These are phyloP conservation scores for Aphanocladium album DNA, from an alignment of 2,329 filamentous ascomycete species.

Conservation along the genomic window DNA sequence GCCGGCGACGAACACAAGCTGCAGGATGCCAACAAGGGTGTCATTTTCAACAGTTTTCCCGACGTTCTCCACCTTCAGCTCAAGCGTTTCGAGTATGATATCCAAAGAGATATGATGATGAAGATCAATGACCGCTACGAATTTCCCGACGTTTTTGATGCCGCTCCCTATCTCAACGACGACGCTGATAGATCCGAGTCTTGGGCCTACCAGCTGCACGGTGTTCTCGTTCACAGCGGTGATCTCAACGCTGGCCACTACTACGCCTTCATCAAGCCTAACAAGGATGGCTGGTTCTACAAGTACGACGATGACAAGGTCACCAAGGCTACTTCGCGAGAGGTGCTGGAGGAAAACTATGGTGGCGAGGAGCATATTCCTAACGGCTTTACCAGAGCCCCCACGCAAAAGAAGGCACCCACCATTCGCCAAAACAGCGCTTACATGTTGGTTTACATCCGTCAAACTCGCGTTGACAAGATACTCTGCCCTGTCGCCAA, in stretches of 20 bases:
- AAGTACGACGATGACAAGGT: conserved; percentile 97
- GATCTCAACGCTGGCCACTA: conserved; percentile 97
- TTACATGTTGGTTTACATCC: conserved; percentile 98
- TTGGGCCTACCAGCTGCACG: conserved; percentile 89
- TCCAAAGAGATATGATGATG: conserved; percentile 95
- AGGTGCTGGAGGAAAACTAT: conserved; percentile 94
- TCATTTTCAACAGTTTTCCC: conserved; percentile 94
- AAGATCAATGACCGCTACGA: conserved; percentile 95
- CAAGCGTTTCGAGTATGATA: conserved; percentile 97
- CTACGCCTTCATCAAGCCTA: conserved; percentile 92
- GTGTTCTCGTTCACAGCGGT: conserved; percentile 92
- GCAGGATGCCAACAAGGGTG: conserved; percentile 95
- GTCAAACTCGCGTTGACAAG: conserved; percentile 77
- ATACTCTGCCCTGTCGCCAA: conserved; percentile 73
- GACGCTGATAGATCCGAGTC: conserved; percentile 83
- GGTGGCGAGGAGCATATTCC: conserved; percentile 72
- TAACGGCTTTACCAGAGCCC: conserved; percentile 41
- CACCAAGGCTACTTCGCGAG: conserved; percentile 84
- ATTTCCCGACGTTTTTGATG: conserved; percentile 79
- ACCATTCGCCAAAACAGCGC: conserved; percentile 72
- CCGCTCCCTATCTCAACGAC: conserved; percentile 79
- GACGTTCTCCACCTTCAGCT: conserved; percentile 91
- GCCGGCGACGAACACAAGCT: conserved; percentile 84
- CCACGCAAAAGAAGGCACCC: conserved; percentile 51
- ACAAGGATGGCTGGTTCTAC: conserved; percentile 91